These are phyloP conservation scores for Puccinia triticina DNA, from an alignment of 1,284 basidiomycete genomes.

Conservation along the genomic window DNA sequence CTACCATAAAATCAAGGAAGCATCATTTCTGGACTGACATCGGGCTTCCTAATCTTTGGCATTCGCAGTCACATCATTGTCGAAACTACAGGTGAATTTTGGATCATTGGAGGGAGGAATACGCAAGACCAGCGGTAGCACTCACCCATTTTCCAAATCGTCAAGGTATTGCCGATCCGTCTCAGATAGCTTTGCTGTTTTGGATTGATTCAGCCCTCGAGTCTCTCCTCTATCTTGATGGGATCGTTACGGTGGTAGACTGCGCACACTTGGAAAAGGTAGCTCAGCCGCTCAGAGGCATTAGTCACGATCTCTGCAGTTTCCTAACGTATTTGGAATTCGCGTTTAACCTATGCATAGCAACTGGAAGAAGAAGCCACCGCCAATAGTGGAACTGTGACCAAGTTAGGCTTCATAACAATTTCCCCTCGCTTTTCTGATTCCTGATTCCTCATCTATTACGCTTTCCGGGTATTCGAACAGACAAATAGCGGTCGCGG, in stretches of 20 bases:
- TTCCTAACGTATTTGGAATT: background rate
- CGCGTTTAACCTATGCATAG: background rate
- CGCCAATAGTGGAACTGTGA: conserved; percentile 39
- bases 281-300: background rate
- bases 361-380: conserved; percentile 47
- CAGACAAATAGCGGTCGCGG: conserved; percentile 48
- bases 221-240: conserved; percentile 47
- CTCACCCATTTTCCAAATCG: background rate
- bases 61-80: conserved; percentile 42
- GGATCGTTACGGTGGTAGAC: conserved; percentile 48
- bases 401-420: conserved; percentile 13
- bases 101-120: background rate
- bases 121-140: background rate
- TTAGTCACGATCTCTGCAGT: background rate
- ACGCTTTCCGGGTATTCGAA: background rate
- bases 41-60: background rate
- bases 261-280: conserved; percentile 48
- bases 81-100: conserved; percentile 47
- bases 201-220: conserved; percentile 51
- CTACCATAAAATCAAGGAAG: background rate
- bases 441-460: background rate
- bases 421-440: background rate
- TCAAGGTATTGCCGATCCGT: conserved; percentile 49
- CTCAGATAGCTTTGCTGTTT: conserved; percentile 51
- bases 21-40: background rate